Evolutionary conservation across 2,329 filamentous ascomycete genomes (phyloP), one percentile per base, ranked within the genome.

Genomic region (Endocalyx cinctus): DNA sequence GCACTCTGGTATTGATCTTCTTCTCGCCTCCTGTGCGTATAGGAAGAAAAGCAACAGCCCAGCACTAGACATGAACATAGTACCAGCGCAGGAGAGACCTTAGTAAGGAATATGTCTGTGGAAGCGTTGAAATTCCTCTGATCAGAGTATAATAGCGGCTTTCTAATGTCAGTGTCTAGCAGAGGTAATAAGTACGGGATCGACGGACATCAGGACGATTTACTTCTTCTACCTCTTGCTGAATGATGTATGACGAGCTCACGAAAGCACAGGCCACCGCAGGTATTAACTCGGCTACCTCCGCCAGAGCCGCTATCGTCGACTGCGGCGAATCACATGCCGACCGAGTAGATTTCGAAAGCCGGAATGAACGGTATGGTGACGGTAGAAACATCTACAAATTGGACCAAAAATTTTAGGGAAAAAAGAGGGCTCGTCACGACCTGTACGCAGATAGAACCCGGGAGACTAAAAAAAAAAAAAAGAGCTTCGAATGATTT

Each of bases 1-100:
- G 35, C 13, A n/a, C 29, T 36, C 23, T 52, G 48, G 27, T 46
- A 51, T 10, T 33, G 41, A 22, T 54, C 51, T 20, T 34, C 35
- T 28, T 45, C 37, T 22, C 41, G 45, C 19, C 45, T 39, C 14
- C 48, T 43, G 26, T 53, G 42, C 17, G 27, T 38, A 27, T 51
- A 51, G 5, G 46, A 52, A 4, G 51, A 52, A 7, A 52, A 34
- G 28, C 42, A 50, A 25, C 51, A 52, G 13, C 50, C 51, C 10
- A 54, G 29, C 30, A 43, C 40, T 8, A 54, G 33, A 29, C 42
- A 52, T 19, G 50, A 49, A 17, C 41, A 39, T 15, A 54, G 45
- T 22, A 48, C 39, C 28, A 48, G 33, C 13, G 41, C 45, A 19
- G 48, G 44, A 12, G 44, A 33, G 16, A 43, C 26, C 19, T 33